Percentiles rank a stretch among this genome's conserved stretches.
phyloP scores from a whole-genome alignment of 2,329 filamentous ascomycete species.

The Neofusicoccum parvum region DNA sequence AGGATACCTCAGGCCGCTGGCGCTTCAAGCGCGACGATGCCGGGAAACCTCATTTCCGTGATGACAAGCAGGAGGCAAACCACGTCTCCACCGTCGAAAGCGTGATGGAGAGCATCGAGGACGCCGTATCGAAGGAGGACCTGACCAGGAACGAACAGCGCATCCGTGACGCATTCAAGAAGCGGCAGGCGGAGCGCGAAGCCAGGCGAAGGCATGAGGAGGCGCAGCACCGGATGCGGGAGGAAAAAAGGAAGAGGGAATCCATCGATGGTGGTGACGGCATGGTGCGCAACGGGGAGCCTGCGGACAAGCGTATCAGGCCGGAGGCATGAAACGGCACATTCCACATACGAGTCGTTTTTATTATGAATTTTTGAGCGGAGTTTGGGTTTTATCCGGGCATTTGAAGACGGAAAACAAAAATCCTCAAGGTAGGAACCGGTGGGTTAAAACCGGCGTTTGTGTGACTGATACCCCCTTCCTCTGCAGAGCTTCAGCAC shows the following conservation, averaged over 20 bases:
- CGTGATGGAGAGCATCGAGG: constrained; percentile 86
- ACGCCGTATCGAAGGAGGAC: constrained; percentile 81
- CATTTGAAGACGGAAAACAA: neutral
- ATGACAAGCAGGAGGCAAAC: constrained; percentile 91
- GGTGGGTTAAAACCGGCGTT: constrained; percentile 13
- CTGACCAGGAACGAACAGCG: constrained; percentile 67
- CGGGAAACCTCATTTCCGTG: constrained; percentile 73
- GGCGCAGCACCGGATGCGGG: constrained; percentile 23
- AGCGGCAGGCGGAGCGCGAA: constrained; percentile 47
- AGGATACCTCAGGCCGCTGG: constrained; percentile 76
- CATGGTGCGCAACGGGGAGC: neutral
- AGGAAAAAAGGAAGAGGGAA: constrained; percentile 26
- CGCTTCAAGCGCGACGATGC: constrained; percentile 61
- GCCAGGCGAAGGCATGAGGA: constrained; percentile 23
- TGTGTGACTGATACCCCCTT: constrained; percentile 17
- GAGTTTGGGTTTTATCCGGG: neutral
- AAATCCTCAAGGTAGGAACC: neutral
- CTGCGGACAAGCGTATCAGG: constrained; percentile 15
- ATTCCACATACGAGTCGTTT: neutral
- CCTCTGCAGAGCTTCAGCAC: neutral
- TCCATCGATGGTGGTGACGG: neutral
- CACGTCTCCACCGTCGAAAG: constrained; percentile 81
- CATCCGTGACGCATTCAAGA: constrained; percentile 84
- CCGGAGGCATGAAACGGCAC: neutral
- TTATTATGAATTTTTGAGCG: neutral